Evolutionary conservation across 495 filamentous ascomycete genomes (phyloP).

Genomic region (Immersiella caudata): DNA sequence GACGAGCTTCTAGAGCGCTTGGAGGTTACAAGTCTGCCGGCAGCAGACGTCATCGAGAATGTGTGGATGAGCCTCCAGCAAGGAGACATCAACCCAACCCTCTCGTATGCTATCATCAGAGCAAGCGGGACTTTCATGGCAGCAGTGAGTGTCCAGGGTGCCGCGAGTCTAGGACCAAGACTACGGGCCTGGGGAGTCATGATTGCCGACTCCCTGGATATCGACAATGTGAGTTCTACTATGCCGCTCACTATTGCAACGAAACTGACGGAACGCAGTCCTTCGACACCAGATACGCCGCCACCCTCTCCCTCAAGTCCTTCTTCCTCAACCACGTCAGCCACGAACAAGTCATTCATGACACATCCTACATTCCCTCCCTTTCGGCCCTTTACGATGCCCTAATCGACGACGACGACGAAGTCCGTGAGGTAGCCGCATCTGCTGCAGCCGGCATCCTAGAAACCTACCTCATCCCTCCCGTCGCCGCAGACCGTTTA

Average conservation of each 20-base stretch:
- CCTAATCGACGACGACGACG: conserved; percentile 90
- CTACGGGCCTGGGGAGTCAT: conserved; percentile 48
- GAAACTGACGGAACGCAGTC: conserved; percentile 47
- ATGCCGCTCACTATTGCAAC: neutral
- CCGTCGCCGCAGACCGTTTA: conserved; percentile 44
- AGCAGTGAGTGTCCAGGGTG: conserved; percentile 11
- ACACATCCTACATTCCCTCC: conserved; percentile 45
- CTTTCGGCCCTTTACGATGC: conserved; percentile 54
- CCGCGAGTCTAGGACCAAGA: conserved; percentile 19
- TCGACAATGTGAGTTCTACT: conserved; percentile 46
- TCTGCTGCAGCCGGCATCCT: conserved; percentile 44
- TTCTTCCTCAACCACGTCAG: conserved; percentile 31
- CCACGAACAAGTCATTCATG: neutral
- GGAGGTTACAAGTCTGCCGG: conserved; percentile 25
- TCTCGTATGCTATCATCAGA: conserved; percentile 49
- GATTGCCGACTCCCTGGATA: conserved; percentile 45
- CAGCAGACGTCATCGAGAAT: conserved; percentile 24
- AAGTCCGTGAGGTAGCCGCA: conserved; percentile 71
- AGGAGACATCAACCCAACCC: conserved; percentile 44
- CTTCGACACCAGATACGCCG: conserved; percentile 66
- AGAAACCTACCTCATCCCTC: conserved; percentile 39
- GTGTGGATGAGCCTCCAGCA: conserved; percentile 39
- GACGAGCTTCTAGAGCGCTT: conserved; percentile 28
- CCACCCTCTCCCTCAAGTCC: conserved; percentile 44
- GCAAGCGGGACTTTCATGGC: conserved; percentile 50